A percentile compares a stretch with the other conserved stretches of the same genome.
Conservation (phyloP, 306 rosid genomes). For the Quercus aquifolioides region DNA sequence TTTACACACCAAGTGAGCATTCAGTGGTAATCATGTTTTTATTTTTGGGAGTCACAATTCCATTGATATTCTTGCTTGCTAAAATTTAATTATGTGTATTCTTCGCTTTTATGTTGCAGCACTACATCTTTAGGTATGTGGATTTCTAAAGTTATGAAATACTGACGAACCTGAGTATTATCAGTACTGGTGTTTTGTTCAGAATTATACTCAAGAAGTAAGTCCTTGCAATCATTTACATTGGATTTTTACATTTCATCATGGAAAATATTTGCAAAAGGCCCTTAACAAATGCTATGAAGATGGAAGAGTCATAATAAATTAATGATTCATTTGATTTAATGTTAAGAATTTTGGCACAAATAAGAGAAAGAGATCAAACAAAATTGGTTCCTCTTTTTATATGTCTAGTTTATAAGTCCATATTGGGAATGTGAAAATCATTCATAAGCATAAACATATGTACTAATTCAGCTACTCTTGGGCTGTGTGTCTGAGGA, state of each 20-base stretch:
- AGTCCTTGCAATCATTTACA: slow-evolving; percentile 6
- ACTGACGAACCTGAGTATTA: slow-evolving; percentile 79
- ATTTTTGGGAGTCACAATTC: background rate
- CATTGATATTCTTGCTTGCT: slow-evolving; percentile 8
- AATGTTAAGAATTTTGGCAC: background rate
- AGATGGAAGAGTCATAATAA: background rate
- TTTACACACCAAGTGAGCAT: too few species aligned
- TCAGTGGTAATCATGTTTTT: background rate
- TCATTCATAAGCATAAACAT: background rate
- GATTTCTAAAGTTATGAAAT: slow-evolving; percentile 98
- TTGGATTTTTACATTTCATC: background rate
- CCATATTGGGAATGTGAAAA: background rate
- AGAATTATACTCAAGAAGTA: slow-evolving; percentile 83
- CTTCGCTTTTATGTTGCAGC: slow-evolving; percentile 50
- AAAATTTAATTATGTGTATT: slow-evolving; percentile 25
- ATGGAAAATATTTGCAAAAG: background rate
- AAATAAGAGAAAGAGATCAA: background rate
- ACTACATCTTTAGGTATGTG: slow-evolving; percentile 91
- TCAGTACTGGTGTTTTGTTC: slow-evolving; percentile 87
- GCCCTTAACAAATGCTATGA: background rate
- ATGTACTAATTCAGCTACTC: background rate
- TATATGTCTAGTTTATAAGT: background rate
- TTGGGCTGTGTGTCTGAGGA: background rate
- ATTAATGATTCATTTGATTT: background rate
- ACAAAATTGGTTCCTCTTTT: background rate